These are phyloP conservation scores for Bruguiera parviflora DNA, from an alignment of 345 rosid species.

Conservation along the genomic window DNA sequence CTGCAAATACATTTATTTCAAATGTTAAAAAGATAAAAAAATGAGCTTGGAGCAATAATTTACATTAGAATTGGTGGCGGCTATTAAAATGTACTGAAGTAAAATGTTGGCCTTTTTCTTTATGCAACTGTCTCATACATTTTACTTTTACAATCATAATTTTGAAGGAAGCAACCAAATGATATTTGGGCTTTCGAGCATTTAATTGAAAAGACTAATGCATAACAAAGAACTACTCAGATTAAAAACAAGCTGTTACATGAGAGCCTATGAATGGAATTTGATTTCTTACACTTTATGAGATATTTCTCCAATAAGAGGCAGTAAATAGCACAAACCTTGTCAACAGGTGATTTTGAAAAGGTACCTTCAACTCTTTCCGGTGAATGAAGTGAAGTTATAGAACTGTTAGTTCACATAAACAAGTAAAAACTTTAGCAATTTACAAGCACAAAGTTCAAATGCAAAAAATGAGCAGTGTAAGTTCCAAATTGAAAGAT, in stretches of 20 bases:
- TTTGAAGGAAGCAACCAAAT: too few species aligned
- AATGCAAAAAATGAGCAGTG: constrained; percentile 7
- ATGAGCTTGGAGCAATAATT: too few species aligned
- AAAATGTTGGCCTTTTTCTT: too few species aligned
- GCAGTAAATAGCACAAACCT: constrained; percentile 37
- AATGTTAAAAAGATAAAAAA: too few species aligned
- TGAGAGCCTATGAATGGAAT: background rate
- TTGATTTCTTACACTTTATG: background rate
- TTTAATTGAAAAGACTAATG: too few species aligned
- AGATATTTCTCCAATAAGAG: constrained; percentile 6
- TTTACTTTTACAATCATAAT: too few species aligned
- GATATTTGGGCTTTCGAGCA: too few species aligned
- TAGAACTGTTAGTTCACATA: constrained; percentile 46
- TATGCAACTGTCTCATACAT: too few species aligned
- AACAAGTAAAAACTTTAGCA: background rate
- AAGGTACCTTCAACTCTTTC: constrained; percentile 79
- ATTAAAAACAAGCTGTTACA: background rate
- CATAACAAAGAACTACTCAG: background rate
- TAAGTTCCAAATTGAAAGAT: background rate
- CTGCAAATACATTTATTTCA: constrained; percentile 29
- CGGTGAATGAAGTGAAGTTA: constrained; percentile 51
- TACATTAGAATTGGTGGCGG: too few species aligned
- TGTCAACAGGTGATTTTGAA: constrained; percentile 48
- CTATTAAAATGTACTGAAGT: too few species aligned
- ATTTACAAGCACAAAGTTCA: constrained; percentile 6